Evolutionary conservation across 371 early-diverging fungal species (phyloP), one percentile per base, ranked within the genome.

Genomic region (Mortierella sp.): DNA sequence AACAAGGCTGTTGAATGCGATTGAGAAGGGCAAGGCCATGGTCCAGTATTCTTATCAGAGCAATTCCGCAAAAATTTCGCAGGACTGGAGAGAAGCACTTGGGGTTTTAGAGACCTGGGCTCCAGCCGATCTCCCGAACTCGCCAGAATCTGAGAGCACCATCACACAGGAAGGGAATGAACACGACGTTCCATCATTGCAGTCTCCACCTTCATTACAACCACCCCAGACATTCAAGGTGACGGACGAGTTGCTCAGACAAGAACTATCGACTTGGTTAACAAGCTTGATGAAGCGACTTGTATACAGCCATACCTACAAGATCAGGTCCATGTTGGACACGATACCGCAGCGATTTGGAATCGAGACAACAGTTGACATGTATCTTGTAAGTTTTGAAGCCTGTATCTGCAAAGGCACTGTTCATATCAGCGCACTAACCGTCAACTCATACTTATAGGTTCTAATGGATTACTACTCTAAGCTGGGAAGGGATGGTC

Each of bases 251-350:
- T 6, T 19, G 7, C 13, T 73, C 41, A 61, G 67, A 26, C 50
- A 31, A 2, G 64, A 67, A 3, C 42, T 73, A 48, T 41, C 52
- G 6, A 89, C 83, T 52, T 86, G 86, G 64, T 89, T 92, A 13
- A 89, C 87, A 62, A 93, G 89, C 53, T 87, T 88, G 80, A 94
- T 94, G 39, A 93, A 78, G 42, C 93, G 81, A 19, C 94, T 93
- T 30, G 76, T 69, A 7, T 53, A 65, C 47, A 68, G 65, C 30
- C 76, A 74, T 19, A 74, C 76, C 2, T 53, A 54, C 43, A 21
- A 65, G 24, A 49, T 74, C 26, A 60, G 76, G 16, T 57, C 69
- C 12, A 61, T 65, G 54, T 23, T 74, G 18, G 70, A 69, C 30
- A 61, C 64, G 0, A 43, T 65, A 19, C 38, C 61, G 7, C 16